Percentiles rank a stretch among this genome's conserved stretches.
Conservation (phyloP, 805 yeast genomes). For the Nematodospora valgi region DNA sequence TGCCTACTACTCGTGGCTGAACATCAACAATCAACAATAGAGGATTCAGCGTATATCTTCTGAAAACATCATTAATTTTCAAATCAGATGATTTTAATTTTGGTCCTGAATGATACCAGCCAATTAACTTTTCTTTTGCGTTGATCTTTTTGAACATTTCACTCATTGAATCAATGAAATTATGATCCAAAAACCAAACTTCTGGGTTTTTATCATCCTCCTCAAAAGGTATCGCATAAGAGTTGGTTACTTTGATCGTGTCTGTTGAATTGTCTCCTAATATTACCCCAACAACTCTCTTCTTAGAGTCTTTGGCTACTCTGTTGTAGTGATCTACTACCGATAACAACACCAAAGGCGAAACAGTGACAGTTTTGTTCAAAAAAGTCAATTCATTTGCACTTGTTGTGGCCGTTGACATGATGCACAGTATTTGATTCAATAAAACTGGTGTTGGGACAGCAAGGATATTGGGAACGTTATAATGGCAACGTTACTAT, state of each 20-base stretch:
- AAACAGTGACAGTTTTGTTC: conserved; percentile 73
- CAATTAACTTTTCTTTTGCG: conserved; percentile 92
- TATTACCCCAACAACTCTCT: conserved; percentile 91
- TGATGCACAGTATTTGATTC: no score
- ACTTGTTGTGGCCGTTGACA: conserved; percentile 21
- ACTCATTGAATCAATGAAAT: conserved; percentile 92
- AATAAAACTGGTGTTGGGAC: no score
- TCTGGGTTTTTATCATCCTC: conserved; percentile 89
- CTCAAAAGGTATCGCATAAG: conserved; percentile 96
- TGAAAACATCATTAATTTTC: conserved; percentile 85
- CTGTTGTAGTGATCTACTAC: conserved; percentile 95
- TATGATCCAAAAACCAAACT: conserved; percentile 97
- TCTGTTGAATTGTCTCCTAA: conserved; percentile 70
- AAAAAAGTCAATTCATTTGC: conserved; percentile 36
- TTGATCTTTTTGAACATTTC: conserved; percentile 97
- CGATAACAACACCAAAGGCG: conserved; percentile 90
- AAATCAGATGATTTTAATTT: conserved; percentile 84
- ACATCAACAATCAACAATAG: conserved; percentile 88
- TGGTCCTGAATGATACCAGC: conserved; percentile 99
- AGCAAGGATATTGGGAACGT: no score
- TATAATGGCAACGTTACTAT: no score
- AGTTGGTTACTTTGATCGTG: conserved; percentile 74
- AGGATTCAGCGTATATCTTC: conserved; percentile 77
- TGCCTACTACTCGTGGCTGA: conserved; percentile 76
- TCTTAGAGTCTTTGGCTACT: conserved; percentile 63